Base-by-base conservation (phyloP, 495 filamentous ascomycete genomes). In the Jackrogersella minutella region DNA sequence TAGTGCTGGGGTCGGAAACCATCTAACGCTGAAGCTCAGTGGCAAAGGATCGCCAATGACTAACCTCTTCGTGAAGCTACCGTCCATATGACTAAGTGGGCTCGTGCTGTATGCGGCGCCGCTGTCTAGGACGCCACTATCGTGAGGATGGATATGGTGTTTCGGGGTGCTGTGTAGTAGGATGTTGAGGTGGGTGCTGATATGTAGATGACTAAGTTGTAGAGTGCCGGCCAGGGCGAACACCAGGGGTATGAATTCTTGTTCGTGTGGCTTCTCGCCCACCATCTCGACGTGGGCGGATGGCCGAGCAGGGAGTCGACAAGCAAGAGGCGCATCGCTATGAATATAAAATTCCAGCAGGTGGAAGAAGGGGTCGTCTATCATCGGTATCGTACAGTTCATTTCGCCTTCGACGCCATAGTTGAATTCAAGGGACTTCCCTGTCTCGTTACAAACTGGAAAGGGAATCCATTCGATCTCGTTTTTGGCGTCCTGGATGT, bases 301-400 rank as follows among this genome's bases (percentile, higher is more conserved):
- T 0, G 93, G 93, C 5, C 86, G 87, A 8, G 92, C 88, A 37
- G 94, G 93, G 1, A 98, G 85, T 60, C 95, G 93, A 78, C 95
- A 99, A 46, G 92, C 89, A 43, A 99, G 84, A 26, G 95, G 95
- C 9, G 91, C 92, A 76, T 99, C 95, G 80, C 90, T 92, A 82
- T 98, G 95, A 70, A 98, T 89, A 85, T 97, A 98, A 85, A 97
- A 97, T 79, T 99, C 95, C 76, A 97, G 87, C 40, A 98, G 89
- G 79, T 99, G 95, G 85, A 95, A 99, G 82, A 97, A 88, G 16
- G 89, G 86, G 78, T 99, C 95, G 72, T 87, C 81, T 71, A 97
- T 85, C 72, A 90, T 84, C 71, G 88, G 79, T 76, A 98, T 90
- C 47, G 95, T 99, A 82, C 95, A 99, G 79, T 93, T 96, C 68